Percentiles rank a stretch among this genome's conserved stretches.
Conservation (phyloP, 2,329 filamentous ascomycete genomes). For the Sporothrix pseudoabietina region DNA sequence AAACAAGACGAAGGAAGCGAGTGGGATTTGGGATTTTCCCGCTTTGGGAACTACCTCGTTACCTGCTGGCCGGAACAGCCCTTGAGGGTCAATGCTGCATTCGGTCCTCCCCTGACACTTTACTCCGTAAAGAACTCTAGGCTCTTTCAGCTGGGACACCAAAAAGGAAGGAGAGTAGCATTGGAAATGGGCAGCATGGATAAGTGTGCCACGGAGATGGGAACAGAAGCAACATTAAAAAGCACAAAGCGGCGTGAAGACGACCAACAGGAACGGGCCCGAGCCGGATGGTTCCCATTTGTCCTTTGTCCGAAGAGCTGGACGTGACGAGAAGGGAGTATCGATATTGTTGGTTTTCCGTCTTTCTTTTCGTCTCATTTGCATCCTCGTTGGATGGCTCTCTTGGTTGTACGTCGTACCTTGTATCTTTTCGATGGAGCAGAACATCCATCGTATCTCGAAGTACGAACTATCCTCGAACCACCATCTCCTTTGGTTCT, state of each 20-base stretch:
- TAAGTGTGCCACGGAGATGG: not conserved
- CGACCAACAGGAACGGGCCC: not conserved
- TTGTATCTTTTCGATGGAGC: not conserved
- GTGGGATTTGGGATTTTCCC: slow-evolving; percentile 1
- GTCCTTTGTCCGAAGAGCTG: not conserved
- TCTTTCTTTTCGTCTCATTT: not conserved
- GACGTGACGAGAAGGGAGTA: not conserved
- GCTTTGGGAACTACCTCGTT: not conserved
- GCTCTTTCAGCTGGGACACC: slow-evolving; percentile 9
- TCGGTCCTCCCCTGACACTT: not conserved
- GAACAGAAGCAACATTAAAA: not conserved
- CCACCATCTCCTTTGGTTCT: not conserved
- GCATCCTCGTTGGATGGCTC: not conserved
- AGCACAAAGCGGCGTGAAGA: not conserved
- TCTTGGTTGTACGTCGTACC: not conserved
- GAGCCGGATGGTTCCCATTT: not conserved
- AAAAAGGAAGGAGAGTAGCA: slow-evolving; percentile 19
- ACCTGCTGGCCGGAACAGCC: slow-evolving; percentile 18
- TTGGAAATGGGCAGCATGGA: not conserved
- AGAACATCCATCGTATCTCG: not conserved
- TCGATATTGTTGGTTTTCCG: not conserved
- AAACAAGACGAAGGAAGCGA: not conserved
- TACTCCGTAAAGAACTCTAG: too few species aligned
- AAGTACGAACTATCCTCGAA: not conserved
- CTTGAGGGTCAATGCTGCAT: slow-evolving; percentile 23